Conservation (phyloP, 176 grass and related monocot genomes). For the Tillandsia fasciculata region DNA sequence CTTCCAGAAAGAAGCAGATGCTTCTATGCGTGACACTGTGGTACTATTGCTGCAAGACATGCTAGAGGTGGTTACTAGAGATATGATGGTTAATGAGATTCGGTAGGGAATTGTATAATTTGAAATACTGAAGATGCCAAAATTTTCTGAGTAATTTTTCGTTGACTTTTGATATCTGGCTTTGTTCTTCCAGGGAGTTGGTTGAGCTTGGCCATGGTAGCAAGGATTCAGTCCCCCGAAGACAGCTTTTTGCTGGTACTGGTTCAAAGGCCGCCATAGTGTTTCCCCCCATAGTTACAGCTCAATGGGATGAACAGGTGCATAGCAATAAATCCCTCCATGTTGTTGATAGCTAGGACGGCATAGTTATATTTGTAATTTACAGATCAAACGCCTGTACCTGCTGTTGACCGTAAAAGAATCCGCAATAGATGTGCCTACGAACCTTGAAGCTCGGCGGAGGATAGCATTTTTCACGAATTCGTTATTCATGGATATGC, state of each 20-base stretch:
- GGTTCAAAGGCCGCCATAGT: conserved; percentile 75
- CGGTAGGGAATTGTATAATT: conserved; percentile 25
- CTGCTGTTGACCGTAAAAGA: conserved; percentile 96
- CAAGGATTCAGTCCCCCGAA: conserved; percentile 76
- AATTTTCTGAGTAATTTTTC: conserved; percentile 2
- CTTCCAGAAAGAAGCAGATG: conserved; percentile 78
- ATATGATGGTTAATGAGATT: conserved; percentile 98
- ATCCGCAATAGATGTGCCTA: conserved; percentile 89
- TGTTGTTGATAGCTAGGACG: conserved; percentile 11
- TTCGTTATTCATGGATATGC: conserved; percentile 98
- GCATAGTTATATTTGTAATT: conserved; percentile 23
- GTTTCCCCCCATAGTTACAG: conserved; percentile 63
- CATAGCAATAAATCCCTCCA: conserved; percentile 10
- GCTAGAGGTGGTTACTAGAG: conserved; percentile 84
- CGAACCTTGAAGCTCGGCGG: conserved; percentile 86
- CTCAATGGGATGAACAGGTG: conserved; percentile 94
- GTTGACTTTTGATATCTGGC: background rate
- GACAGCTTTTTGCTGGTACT: conserved; percentile 87
- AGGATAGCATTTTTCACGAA: conserved; percentile 98
- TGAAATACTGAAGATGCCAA: background rate
- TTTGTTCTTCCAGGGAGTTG: conserved; percentile 47
- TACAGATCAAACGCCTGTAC: conserved; percentile 77
- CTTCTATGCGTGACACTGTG: conserved; percentile 61
- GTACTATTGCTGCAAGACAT: conserved; percentile 94
- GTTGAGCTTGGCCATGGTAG: conserved; percentile 82